These are phyloP conservation scores for Barnettozyma botsteinii DNA, from an alignment of 805 yeast genomes.

Conservation along the genomic window DNA sequence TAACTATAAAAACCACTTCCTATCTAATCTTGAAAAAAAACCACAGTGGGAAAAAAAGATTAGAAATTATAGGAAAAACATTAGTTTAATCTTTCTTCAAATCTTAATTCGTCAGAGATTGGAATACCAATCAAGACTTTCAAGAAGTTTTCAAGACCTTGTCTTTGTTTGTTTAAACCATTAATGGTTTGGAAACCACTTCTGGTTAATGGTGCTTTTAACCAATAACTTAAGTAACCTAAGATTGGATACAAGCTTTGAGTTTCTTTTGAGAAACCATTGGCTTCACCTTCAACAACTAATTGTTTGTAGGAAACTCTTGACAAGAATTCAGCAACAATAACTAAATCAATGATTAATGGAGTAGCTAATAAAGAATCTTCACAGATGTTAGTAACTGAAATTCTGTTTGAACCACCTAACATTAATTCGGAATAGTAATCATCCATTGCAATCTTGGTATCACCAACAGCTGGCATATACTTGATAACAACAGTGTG, in stretches of 20 bases:
- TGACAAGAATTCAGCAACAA: constrained; percentile 84
- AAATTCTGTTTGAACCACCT: constrained; percentile 94
- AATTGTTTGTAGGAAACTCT: constrained; percentile 73
- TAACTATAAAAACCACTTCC: not conserved
- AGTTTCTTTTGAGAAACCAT: constrained; percentile 20
- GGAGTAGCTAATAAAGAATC: constrained; percentile 95
- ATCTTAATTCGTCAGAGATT: constrained; percentile 84
- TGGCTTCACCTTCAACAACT: constrained; percentile 3
- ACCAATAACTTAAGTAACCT: constrained; percentile 88
- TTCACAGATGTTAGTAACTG: constrained; percentile 94
- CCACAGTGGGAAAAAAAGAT: constrained; percentile 6
- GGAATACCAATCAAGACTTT: constrained; percentile 88
- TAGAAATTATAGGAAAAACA: not conserved
- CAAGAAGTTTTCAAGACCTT: constrained; percentile 85
- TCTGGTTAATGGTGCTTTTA: constrained; percentile 92
- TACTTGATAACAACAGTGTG: constrained; percentile 95
- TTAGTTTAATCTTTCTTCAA: constrained; percentile 72
- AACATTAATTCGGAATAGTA: constrained; percentile 95
- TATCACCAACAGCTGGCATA: constrained; percentile 90
- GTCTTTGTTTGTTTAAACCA: constrained; percentile 91
- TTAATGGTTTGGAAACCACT: constrained; percentile 87
- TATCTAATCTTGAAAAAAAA: constrained; percentile 2
- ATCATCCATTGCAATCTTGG: constrained; percentile 98
- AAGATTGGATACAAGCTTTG: constrained; percentile 73
- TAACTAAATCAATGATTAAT: constrained; percentile 82